These are phyloP conservation scores for Umbelopsis sp. DNA, from an alignment of 371 early-diverging fungal species.

Conservation along the genomic window DNA sequence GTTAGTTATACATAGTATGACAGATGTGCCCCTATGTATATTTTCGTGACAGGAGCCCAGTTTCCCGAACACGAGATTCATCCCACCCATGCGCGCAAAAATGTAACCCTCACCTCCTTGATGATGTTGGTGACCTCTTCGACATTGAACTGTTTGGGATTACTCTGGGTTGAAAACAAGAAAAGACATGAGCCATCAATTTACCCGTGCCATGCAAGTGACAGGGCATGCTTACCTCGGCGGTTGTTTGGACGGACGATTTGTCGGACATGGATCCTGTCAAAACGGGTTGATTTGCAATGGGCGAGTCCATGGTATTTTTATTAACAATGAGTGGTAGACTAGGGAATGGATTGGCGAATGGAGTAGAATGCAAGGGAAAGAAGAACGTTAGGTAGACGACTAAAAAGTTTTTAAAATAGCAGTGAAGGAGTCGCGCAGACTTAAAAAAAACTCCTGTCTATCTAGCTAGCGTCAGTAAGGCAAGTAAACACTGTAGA, in stretches of 20 bases:
- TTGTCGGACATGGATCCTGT: neutral
- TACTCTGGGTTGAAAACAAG: neutral
- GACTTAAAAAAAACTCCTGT: no score
- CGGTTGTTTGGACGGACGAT: neutral
- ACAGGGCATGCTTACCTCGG: neutral
- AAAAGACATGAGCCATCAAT: no score
- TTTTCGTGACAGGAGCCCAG: neutral
- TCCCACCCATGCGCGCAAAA: no score
- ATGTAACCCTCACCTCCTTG: constrained; percentile 31
- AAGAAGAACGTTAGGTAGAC: no score
- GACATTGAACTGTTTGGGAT: constrained; percentile 30
- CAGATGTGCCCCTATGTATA: no score
- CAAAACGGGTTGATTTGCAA: neutral
- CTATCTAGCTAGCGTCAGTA: no score
- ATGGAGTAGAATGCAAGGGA: no score
- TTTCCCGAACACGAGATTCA: neutral
- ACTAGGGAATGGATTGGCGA: no score
- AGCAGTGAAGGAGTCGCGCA: no score
- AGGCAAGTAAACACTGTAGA: neutral
- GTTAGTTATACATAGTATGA: neutral
- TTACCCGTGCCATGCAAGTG: no score
- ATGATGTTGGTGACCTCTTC: constrained; percentile 32
- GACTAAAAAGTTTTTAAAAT: no score
- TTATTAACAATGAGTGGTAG: neutral
- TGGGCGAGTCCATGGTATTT: neutral